A percentile compares a stretch with the other conserved stretches of the same genome.
These are phyloP conservation scores for Aspergillus neoniger DNA, from an alignment of 2,329 filamentous ascomycete species.

Conservation along the genomic window DNA sequence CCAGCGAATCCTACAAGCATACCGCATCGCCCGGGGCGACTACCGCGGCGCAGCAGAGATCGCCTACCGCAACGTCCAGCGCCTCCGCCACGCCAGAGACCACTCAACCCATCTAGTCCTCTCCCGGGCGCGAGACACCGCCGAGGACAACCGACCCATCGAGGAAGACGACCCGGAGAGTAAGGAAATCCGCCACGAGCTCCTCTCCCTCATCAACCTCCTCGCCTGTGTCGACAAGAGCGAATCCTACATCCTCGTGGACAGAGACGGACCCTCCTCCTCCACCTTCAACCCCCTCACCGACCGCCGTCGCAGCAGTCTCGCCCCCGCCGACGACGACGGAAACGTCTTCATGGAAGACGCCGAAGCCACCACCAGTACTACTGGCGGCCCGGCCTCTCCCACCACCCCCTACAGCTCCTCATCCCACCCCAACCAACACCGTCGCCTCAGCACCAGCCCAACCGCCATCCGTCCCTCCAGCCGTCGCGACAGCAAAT, in stretches of 20 bases:
- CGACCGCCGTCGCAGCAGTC: constrained; percentile 50
- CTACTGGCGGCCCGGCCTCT: constrained; percentile 12
- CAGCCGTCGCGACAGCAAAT: constrained; percentile 25
- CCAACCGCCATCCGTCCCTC: constrained; percentile 23
- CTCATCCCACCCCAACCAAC: not conserved
- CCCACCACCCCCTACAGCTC: constrained; percentile 20
- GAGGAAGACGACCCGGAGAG: constrained; percentile 52
- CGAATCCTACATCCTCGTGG: constrained; percentile 72
- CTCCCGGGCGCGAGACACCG: constrained; percentile 39
- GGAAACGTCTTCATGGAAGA: constrained; percentile 45
- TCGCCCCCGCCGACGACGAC: constrained; percentile 36
- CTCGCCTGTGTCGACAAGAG: constrained; percentile 80
- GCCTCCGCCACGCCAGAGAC: constrained; percentile 46
- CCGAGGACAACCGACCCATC: constrained; percentile 29
- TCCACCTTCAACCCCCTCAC: constrained; percentile 12
- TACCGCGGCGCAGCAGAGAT: constrained; percentile 74
- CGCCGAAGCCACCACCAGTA: constrained; percentile 18
- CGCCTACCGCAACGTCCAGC: constrained; percentile 58
- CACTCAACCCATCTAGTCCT: constrained; percentile 38
- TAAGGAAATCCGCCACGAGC: constrained; percentile 64
- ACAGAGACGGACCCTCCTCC: constrained; percentile 28
- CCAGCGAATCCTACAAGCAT: constrained; percentile 87
- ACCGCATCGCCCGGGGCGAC: constrained; percentile 79
- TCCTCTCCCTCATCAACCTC: constrained; percentile 90
- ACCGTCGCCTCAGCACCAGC: constrained; percentile 26